Evolutionary conservation across 2,329 filamentous ascomycete genomes (phyloP).

Genomic region (Epichloe typhina): DNA sequence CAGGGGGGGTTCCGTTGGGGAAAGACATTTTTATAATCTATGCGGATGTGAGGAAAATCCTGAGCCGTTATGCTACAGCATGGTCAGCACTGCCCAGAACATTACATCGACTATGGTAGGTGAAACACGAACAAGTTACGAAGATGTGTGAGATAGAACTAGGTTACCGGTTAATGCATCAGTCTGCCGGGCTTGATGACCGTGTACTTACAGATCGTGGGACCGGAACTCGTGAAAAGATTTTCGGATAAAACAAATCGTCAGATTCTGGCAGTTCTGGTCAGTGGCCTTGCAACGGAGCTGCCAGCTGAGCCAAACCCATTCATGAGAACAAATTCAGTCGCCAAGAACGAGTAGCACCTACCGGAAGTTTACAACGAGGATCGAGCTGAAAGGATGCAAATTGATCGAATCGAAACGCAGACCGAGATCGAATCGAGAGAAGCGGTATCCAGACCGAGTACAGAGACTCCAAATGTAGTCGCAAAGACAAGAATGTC

Average conservation of each 20-base stretch:
- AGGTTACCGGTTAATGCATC: neutral
- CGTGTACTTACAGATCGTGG: neutral
- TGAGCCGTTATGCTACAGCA: neutral
- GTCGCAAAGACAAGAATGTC: slow-evolving; percentile 23
- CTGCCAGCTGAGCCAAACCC: neutral
- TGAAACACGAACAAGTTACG: slow-evolving; percentile 1
- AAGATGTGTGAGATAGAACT: slow-evolving; percentile 2
- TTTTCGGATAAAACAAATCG: slow-evolving; percentile 14
- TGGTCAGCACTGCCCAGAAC: neutral
- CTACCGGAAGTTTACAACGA: slow-evolving; percentile 1
- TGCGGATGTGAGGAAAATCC: neutral
- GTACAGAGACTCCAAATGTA: slow-evolving; percentile 24
- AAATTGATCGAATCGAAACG: slow-evolving; percentile 16
- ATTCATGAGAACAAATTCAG: neutral
- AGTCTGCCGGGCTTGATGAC: neutral
- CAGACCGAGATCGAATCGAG: slow-evolving; percentile 21
- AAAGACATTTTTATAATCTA: slow-evolving; percentile 19
- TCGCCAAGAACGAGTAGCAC: slow-evolving; percentile 4
- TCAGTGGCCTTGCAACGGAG: neutral
- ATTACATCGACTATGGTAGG: neutral
- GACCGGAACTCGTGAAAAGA: slow-evolving; percentile 9
- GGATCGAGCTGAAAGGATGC: slow-evolving; percentile 14
- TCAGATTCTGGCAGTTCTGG: slow-evolving; percentile 10
- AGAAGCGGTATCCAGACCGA: slow-evolving; percentile 23
- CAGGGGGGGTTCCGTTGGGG: slow-evolving; percentile 26